Base-by-base conservation (phyloP, 2,329 filamentous ascomycete species). In the Sclerotinia spermophila region DNA sequence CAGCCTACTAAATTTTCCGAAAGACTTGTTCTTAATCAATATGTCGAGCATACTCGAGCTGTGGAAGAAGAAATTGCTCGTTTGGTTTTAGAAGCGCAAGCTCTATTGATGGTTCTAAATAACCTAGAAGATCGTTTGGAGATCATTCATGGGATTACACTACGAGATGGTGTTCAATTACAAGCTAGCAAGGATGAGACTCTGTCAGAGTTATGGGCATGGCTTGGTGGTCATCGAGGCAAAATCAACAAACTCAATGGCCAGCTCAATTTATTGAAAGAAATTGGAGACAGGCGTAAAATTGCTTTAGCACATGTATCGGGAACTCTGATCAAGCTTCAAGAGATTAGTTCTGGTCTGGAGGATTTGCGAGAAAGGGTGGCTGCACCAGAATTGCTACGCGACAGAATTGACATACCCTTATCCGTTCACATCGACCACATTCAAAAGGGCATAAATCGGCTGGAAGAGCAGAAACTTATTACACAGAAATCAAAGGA, bases 381-480 rank as follows among this genome's bases (percentile, higher is more conserved):
- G 15, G 88, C 87, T 0, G 85, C 86, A 70, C 91, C 92, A 0
- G 89, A 89, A 73, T 79, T 90, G 15, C 76, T 89, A 17, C 85
- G 84, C 2, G 84, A 83, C 38, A 81, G 82, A 11, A 79, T 76
- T 4, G 81, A 83, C 40, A 83, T 93, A 15, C 91, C 92, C 3
- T 82, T 96, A 6, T 85, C 86, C 66, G 89, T 93, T 56, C 92
- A 96, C 77, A 89, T 96, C 55, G 89, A 93, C 74, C 89, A 88
- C 70, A 93, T 96, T 72, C 85, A 91, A 71, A 83, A 87, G 64
- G 90, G 91, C 0, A 87, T 94, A 1, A 90, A 94, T 79, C 84
- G 92, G 73, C 81, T 96, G 72, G 89, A 92, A 78, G 81, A 82
- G 33, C 88, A 89, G 61, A 84, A 91, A 71, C 84, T 86, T 56